Conservation (phyloP, 192 early-diverging fungal genomes). For the Umbelopsis sp. region DNA sequence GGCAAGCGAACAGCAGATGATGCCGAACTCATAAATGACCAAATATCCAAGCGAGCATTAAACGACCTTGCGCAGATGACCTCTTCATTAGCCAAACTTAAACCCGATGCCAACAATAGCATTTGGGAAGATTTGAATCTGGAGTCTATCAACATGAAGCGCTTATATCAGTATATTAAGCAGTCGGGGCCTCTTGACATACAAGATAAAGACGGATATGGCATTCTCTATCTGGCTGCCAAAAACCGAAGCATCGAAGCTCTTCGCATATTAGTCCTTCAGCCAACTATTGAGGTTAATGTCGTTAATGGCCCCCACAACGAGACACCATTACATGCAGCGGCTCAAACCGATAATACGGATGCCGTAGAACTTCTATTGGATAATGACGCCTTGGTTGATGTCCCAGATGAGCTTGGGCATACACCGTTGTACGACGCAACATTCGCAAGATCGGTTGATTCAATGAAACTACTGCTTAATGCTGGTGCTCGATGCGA, state of each 20-base stretch:
- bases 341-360: conserved; percentile 3
- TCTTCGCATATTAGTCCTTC: conserved; percentile 33
- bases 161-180: conserved; percentile 34
- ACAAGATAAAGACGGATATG: conserved; percentile 26
- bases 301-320: conserved; percentile 32
- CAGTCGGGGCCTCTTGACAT: conserved; percentile 16
- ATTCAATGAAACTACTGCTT: conserved; percentile 22
- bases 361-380: conserved; percentile 39
- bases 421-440: conserved; percentile 39
- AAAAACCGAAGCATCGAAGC: conserved; percentile 39
- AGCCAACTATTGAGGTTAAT: conserved; percentile 31
- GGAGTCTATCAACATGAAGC: conserved; percentile 35
- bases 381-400: conserved; percentile 29
- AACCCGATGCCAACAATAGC: background rate
- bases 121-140: conserved; percentile 31
- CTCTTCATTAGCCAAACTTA: background rate
- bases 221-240: conserved; percentile 36
- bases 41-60: background rate
- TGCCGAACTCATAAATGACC: background rate
- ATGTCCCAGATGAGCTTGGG: conserved; percentile 29
- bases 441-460: conserved; percentile 23
- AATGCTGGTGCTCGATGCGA: conserved; percentile 14
- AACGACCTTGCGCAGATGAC: background rate
- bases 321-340: conserved; percentile 37
- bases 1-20: background rate